A percentile compares a stretch with the other conserved stretches of the same genome.
phyloP scores from a whole-genome alignment of 345 rosid species.

The Adansonia digitata region DNA sequence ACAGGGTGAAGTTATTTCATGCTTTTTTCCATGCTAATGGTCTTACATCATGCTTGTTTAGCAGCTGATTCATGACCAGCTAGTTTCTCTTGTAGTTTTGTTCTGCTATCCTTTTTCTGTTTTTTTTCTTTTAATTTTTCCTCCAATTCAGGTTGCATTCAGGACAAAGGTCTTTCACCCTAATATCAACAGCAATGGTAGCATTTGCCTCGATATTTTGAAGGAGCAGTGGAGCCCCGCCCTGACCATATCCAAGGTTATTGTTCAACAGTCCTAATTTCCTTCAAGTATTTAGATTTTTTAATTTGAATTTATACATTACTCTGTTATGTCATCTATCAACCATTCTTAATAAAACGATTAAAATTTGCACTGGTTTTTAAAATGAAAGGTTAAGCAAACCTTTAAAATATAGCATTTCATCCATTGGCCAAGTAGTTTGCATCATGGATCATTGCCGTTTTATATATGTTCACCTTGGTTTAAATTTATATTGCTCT shows the following conservation, averaged over 20 bases:
- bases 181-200: slow-evolving; percentile 90
- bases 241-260: slow-evolving; percentile 90
- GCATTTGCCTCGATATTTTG: slow-evolving; percentile 95
- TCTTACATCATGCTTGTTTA: neutral
- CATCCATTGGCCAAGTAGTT: neutral
- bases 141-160: slow-evolving; percentile 62
- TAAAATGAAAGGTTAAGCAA: neutral
- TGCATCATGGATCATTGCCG: neutral
- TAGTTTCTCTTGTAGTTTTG: neutral
- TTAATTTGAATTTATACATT: neutral
- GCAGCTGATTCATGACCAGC: neutral
- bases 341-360: neutral
- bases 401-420: neutral
- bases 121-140: neutral
- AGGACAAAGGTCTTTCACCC: slow-evolving; percentile 95
- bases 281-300: neutral
- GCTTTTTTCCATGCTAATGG: neutral
- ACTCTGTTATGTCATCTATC: neutral
- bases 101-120: neutral
- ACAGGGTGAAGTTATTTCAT: neutral
- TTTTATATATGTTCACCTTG: neutral
- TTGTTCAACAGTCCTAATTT: neutral
- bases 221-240: slow-evolving; percentile 99
- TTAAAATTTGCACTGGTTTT: neutral
- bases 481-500: neutral